These are phyloP conservation scores for Botrytis aclada DNA, from an alignment of 2,329 filamentous ascomycete species.

Conservation along the genomic window DNA sequence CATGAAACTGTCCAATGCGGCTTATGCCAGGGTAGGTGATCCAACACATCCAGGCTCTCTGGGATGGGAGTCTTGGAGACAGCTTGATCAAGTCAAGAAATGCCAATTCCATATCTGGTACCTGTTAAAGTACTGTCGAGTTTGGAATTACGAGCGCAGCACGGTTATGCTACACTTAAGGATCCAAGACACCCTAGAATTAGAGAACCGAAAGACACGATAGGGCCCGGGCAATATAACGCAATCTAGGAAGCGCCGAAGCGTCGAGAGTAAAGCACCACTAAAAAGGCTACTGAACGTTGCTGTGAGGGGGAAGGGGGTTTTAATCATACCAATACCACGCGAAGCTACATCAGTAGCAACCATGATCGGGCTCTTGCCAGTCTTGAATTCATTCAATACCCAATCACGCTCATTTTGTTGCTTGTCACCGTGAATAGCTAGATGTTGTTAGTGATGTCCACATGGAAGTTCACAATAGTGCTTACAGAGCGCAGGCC, in stretches of 20 bases:
- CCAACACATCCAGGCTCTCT: conserved; percentile 57
- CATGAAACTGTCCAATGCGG: conserved; percentile 41
- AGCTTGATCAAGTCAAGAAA: conserved; percentile 78
- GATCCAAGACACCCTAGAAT: conserved; percentile 83
- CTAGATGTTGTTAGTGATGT: conserved; percentile 52
- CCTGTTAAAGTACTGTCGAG: conserved; percentile 61
- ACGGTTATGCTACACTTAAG: conserved; percentile 62
- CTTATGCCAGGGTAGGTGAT: conserved; percentile 50
- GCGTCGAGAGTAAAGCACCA: conserved; percentile 89
- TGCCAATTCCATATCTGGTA: conserved; percentile 76
- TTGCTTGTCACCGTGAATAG: conserved; percentile 98
- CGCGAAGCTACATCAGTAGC: conserved; percentile 98
- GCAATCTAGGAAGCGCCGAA: conserved; percentile 82
- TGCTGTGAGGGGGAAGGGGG: conserved; percentile 49
- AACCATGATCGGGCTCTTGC: conserved; percentile 99
- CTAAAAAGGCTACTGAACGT: conserved; percentile 57
- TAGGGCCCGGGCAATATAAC: conserved; percentile 88
- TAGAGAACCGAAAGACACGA: conserved; percentile 80
- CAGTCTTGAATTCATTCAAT: conserved; percentile 98
- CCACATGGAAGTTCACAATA: conserved; percentile 43
- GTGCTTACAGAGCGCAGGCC: conserved; percentile 87
- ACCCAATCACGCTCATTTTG: conserved; percentile 99
- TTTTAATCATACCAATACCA: conserved; percentile 98
- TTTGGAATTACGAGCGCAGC: conserved; percentile 75
- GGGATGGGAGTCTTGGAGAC: conserved; percentile 64